Evolutionary conservation across 306 rosid species (phyloP).

Genomic region (Gastrolobium villosum): DNA sequence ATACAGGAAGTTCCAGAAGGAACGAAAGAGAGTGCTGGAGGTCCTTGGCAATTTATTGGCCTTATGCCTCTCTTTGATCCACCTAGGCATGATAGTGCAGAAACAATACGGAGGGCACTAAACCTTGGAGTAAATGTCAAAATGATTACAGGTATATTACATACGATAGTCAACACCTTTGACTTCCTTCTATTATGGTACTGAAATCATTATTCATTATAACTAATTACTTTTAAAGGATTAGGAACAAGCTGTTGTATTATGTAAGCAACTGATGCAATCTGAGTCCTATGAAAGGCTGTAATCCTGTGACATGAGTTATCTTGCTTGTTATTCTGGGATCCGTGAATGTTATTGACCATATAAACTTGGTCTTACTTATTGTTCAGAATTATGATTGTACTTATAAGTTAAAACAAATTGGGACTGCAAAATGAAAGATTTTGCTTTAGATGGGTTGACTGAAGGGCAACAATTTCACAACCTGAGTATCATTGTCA

Average conservation of each 20-base stretch:
- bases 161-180: conserved; percentile 36
- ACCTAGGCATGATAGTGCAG: conserved; percentile 99
- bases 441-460: conserved; percentile 9
- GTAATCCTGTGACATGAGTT: conserved; percentile 3
- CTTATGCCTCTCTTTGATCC: conserved; percentile 98
- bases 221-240: conserved; percentile 23
- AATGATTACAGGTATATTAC: conserved; percentile 87
- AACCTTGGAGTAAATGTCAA: conserved; percentile 99
- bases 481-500: neutral
- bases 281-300: neutral
- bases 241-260: conserved; percentile 30
- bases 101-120: conserved; percentile 94
- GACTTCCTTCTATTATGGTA: conserved; percentile 35
- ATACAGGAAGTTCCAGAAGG: conserved; percentile 96
- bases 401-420: conserved; percentile 14
- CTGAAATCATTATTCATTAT: conserved; percentile 26
- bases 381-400: conserved; percentile 18
- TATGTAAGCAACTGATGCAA: conserved; percentile 24
- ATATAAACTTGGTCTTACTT: neutral
- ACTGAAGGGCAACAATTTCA: neutral
- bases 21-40: conserved; percentile 90
- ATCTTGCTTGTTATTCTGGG: conserved; percentile 1
- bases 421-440: neutral
- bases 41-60: conserved; percentile 97
- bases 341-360: neutral